Percentiles rank a stretch among this genome's conserved stretches.
Conservation (phyloP, 108 stramenopile genomes). For the Poteriospumella lacustris region DNA sequence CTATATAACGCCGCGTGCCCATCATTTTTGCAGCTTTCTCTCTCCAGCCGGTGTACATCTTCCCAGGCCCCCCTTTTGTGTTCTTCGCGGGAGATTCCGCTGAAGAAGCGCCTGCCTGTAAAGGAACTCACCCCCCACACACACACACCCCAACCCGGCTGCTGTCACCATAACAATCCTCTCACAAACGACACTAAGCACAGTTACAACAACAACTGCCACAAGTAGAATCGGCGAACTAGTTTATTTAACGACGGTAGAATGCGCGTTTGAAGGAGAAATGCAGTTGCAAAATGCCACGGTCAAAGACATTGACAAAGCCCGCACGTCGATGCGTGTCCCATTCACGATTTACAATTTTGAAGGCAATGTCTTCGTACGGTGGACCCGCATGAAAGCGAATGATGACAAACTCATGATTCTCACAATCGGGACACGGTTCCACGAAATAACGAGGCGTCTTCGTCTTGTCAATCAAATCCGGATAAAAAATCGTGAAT, state of each 20-base stretch:
- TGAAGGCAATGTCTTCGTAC: constrained; percentile 98
- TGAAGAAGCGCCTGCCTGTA: too few species aligned
- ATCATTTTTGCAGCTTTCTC: too few species aligned
- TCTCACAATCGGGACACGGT: constrained; percentile 58
- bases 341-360: constrained; percentile 98
- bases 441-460: constrained; percentile 87
- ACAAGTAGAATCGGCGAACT: too few species aligned
- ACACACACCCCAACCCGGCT: too few species aligned
- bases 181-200: too few species aligned
- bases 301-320: constrained; percentile 87
- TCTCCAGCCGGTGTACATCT: too few species aligned
- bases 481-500: constrained; percentile 98
- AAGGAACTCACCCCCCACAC: too few species aligned
- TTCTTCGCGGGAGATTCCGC: too few species aligned
- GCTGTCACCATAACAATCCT: too few species aligned
- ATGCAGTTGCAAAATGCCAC: constrained; percentile 87
- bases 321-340: constrained; percentile 82
- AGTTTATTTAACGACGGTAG: constrained; percentile 79
- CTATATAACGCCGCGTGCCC: too few species aligned
- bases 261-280: constrained; percentile 92
- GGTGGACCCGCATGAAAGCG: constrained; percentile 94
- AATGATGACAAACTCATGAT: constrained; percentile 88
- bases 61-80: too few species aligned
- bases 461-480: constrained; percentile 88
- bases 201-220: too few species aligned